phyloP scores from a whole-genome alignment of 257 asterid genomes.

The Penstemon barbatus region DNA sequence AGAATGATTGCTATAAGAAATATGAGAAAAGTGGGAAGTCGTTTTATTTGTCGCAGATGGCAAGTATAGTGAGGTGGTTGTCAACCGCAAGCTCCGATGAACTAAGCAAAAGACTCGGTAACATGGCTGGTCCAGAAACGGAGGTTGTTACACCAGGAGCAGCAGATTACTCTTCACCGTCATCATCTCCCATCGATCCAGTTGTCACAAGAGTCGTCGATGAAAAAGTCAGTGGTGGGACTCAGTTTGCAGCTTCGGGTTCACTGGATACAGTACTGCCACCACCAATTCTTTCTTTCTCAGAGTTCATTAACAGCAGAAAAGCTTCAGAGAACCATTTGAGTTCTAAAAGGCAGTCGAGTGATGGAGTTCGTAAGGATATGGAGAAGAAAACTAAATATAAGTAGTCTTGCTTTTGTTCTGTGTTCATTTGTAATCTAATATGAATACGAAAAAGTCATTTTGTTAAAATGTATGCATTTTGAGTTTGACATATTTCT shows the following conservation, averaged over 20 bases:
- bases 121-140: slow-evolving; percentile 16
- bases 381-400: slow-evolving; percentile 55
- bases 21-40: slow-evolving; percentile 75
- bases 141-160: slow-evolving; percentile 33
- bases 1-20: slow-evolving; percentile 68
- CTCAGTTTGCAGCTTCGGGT: slow-evolving; percentile 31
- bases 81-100: slow-evolving; percentile 61
- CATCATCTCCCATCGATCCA: slow-evolving; percentile 30
- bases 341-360: slow-evolving; percentile 44
- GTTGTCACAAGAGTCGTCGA: slow-evolving; percentile 25
- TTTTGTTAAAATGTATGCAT: no score
- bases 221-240: slow-evolving; percentile 29
- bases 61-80: slow-evolving; percentile 78
- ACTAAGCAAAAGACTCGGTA: slow-evolving; percentile 47
- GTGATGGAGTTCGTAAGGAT: slow-evolving; percentile 37
- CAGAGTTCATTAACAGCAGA: slow-evolving; percentile 66
- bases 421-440: no score
- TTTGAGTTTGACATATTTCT: no score
- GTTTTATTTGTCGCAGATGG: slow-evolving; percentile 79
- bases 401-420: slow-evolving; percentile 13
- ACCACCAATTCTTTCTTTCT: slow-evolving; percentile 73
- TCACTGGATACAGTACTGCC: slow-evolving; percentile 33
- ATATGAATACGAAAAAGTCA: no score
- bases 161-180: slow-evolving; percentile 35
- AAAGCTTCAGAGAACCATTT: slow-evolving; percentile 41